These are phyloP conservation scores for Podospora pseudopauciseta DNA, from an alignment of 495 filamentous ascomycete genomes.

Conservation along the genomic window DNA sequence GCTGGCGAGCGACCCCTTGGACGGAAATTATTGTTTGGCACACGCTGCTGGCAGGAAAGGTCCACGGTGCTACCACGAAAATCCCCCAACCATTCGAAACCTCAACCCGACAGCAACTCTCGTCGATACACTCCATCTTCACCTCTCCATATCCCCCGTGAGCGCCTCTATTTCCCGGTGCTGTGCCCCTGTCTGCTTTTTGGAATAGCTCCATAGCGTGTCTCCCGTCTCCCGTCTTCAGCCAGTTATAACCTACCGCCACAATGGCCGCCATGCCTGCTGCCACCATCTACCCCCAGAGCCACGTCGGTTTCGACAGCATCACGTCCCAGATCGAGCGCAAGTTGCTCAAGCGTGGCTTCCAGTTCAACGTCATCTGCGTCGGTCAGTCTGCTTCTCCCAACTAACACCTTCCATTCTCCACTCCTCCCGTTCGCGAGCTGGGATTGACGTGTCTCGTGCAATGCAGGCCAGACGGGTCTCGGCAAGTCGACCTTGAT, in stretches of 20 bases:
- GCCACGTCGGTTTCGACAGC: conserved; percentile 99
- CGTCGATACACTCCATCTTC: conserved; percentile 26
- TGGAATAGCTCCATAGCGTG: conserved; percentile 35
- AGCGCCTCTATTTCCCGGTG: conserved; percentile 6
- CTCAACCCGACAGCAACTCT: conserved; percentile 14
- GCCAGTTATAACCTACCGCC: conserved; percentile 21
- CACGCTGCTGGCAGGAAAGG: conserved; percentile 37
- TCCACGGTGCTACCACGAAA: conserved; percentile 25
- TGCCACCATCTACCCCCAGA: conserved; percentile 74
- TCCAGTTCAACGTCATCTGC: conserved; percentile 99
- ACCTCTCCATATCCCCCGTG: conserved; percentile 15
- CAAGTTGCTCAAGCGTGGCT: conserved; percentile 98
- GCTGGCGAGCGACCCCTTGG: conserved; percentile 33
- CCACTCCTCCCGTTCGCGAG: conserved; percentile 17
- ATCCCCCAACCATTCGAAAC: conserved; percentile 26
- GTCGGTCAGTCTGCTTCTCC: conserved; percentile 72
- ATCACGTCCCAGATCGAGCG: conserved; percentile 97
- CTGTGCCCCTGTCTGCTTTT: conserved; percentile 34
- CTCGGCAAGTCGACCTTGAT: conserved; percentile 98
- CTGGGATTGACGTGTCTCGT: conserved; percentile 39
- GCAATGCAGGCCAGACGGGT: conserved; percentile 81
- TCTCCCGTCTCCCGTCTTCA: background rate
- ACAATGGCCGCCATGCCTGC: conserved; percentile 46
- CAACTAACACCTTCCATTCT: conserved; percentile 11
- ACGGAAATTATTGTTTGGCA: conserved; percentile 51